These are phyloP conservation scores for Kingdonia uniflora DNA, from an alignment of 164 flowering plant genomes.

Conservation along the genomic window DNA sequence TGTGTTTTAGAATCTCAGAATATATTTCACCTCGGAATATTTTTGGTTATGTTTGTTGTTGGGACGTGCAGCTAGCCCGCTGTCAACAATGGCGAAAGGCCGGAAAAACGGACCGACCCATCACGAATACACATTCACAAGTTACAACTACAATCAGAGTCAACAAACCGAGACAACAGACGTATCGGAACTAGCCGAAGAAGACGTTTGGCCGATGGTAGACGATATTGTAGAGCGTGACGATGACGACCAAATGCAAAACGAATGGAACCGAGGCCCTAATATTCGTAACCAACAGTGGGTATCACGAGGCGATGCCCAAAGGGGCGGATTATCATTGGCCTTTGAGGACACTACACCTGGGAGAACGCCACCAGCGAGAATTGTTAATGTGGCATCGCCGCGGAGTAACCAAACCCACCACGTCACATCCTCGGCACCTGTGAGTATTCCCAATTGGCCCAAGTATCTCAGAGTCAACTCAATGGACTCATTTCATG, in stretches of 20 bases:
- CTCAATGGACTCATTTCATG: conserved; percentile 60
- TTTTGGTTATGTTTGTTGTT: too few species aligned
- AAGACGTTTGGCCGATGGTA: conserved; percentile 23
- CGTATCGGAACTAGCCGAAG: conserved; percentile 21
- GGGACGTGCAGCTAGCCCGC: too few species aligned
- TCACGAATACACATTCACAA: conserved; percentile 10
- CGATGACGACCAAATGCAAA: neutral
- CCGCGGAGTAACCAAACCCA: conserved; percentile 18
- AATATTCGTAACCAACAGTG: too few species aligned
- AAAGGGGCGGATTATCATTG: conserved; percentile 64
- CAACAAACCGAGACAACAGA: conserved; percentile 6
- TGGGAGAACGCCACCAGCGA: conserved; percentile 22
- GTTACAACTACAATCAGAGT: too few species aligned
- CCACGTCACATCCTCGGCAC: conserved; percentile 70
- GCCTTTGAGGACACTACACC: conserved; percentile 40
- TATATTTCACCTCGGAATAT: too few species aligned
- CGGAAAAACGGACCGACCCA: conserved; percentile 11
- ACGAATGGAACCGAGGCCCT: neutral
- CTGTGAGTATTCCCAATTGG: conserved; percentile 88
- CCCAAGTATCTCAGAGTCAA: conserved; percentile 49
- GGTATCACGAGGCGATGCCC: neutral
- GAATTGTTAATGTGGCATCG: conserved; percentile 48
- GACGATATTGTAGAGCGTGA: conserved; percentile 7
- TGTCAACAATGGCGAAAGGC: conserved; percentile 18
- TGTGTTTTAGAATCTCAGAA: neutral